Percentiles rank a stretch among this genome's conserved stretches.
These are phyloP conservation scores for Arabis hirsuta DNA, from an alignment of 345 rosid species.

Conservation along the genomic window DNA sequence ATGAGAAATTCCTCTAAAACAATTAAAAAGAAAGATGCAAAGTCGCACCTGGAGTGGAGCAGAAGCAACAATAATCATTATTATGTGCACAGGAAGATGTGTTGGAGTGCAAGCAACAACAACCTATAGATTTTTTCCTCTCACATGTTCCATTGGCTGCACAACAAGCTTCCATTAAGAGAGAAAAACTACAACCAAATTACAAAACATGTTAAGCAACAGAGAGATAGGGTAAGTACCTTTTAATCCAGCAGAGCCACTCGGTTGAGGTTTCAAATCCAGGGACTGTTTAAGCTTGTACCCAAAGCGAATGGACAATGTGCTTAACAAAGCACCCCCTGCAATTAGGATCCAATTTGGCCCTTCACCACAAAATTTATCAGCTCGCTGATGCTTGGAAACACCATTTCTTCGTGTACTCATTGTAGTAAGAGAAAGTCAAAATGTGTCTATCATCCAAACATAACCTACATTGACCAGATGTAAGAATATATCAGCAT, in stretches of 20 bases:
- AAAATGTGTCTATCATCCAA: conserved; percentile 52
- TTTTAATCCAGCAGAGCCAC: conserved; percentile 52
- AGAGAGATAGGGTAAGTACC: conserved; percentile 36
- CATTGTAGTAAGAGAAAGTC: conserved; percentile 65
- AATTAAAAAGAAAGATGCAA: background rate
- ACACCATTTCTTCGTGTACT: conserved; percentile 53
- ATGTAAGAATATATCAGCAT: conserved; percentile 20
- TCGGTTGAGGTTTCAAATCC: conserved; percentile 58
- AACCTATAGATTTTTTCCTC: conserved; percentile 19
- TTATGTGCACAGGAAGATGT: conserved; percentile 29
- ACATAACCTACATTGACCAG: conserved; percentile 55
- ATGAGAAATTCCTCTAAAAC: background rate
- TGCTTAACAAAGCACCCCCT: conserved; percentile 93
- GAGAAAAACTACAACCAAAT: conserved; percentile 6
- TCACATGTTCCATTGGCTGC: conserved; percentile 43
- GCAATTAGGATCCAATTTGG: conserved; percentile 94
- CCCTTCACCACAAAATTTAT: conserved; percentile 53
- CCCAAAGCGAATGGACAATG: conserved; percentile 89
- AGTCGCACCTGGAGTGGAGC: conserved; percentile 40
- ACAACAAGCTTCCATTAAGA: conserved; percentile 20
- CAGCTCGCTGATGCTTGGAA: conserved; percentile 65
- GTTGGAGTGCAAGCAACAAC: conserved; percentile 41
- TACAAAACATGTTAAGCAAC: background rate
- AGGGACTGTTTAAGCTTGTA: conserved; percentile 83
- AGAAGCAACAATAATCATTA: conserved; percentile 36